Base-by-base conservation (phyloP, 1,139 yeast genomes). In the Pichia inconspicua region DNA sequence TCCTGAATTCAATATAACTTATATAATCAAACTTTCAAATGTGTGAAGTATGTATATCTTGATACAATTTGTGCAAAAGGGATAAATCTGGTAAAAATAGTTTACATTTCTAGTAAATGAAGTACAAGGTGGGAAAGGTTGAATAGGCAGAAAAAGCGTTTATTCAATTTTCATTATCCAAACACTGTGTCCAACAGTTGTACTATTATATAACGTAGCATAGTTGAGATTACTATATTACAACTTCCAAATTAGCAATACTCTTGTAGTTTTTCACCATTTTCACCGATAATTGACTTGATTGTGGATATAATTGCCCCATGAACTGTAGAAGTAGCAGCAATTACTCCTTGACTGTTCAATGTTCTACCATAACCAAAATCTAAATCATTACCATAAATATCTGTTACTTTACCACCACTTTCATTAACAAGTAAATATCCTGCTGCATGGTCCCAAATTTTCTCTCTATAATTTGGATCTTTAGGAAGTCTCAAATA, bases 391-490 rank as follows among this genome's bases (percentile, higher is more conserved):
- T 72, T 71, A 11, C 97, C 95, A 49, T 76, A 65, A 61, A 90
- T 79, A 63, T 92, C 98, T 14, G 94, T 81, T 28, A 92, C 97
- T 47, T 71, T 66, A 9, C 98, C 98, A 42, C 97, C 97, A 58
- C 95, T 86, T 66, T 94, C 98, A 36, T 78, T 74, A 41, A 94
- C 81, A 55, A 92, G 75, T 12, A 90, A 73, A 58, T 85, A 84
- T 6, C 98, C 99, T 2, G 97, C 95, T 25, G 97, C 97, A 65
- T 92, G 99, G 66, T 92, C 99, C 98, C 98, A 92, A 52, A 92
- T 89, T 68, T 94, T 92, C 64, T 92, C 99, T 60, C 87, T 78
- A 65, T 90, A 92, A 3, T 76, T 68, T 46, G 78, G 75, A 55
- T 77, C 80, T 43, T 83, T 78, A 12, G 99, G 98, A 51, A 94